These are phyloP conservation scores for Leccinum variicolor DNA, from an alignment of 768 basidiomycete genomes.

Conservation along the genomic window DNA sequence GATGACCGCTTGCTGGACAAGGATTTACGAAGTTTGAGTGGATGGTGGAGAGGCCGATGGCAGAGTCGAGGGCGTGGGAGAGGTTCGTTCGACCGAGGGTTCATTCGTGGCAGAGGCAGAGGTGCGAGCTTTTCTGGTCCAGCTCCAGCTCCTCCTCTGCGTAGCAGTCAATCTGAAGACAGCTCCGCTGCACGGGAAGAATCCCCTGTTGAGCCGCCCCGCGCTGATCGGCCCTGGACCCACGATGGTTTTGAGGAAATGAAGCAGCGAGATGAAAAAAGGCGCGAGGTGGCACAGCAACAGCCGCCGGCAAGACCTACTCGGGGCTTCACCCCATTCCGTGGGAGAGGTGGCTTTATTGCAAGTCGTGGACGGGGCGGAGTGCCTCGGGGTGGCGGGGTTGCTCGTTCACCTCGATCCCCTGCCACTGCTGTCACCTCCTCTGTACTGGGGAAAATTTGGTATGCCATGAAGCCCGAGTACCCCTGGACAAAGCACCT, in stretches of 20 bases:
- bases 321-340: slow-evolving; percentile 37
- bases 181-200: slow-evolving; percentile 16
- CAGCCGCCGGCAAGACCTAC: slow-evolving; percentile 26
- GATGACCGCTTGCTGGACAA: slow-evolving; percentile 88
- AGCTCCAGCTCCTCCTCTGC: slow-evolving; percentile 12
- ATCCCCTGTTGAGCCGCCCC: slow-evolving; percentile 39
- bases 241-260: slow-evolving; percentile 91
- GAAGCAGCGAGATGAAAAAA: slow-evolving; percentile 68
- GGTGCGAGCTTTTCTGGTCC: slow-evolving; percentile 37
- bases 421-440: slow-evolving; percentile 27
- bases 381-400: slow-evolving; percentile 43
- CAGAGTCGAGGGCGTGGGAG: slow-evolving; percentile 65
- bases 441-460: slow-evolving; percentile 44
- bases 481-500: slow-evolving; percentile 81
- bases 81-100: slow-evolving; percentile 40
- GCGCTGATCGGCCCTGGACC: slow-evolving; percentile 70
- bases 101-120: slow-evolving; percentile 57
- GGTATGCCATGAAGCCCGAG: slow-evolving; percentile 77
- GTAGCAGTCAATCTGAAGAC: slow-evolving; percentile 19
- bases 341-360: slow-evolving; percentile 47
- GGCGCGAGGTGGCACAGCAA: slow-evolving; percentile 33
- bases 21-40: slow-evolving; percentile 75
- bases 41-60: slow-evolving; percentile 85
- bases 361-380: slow-evolving; percentile 44
- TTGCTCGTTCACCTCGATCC: slow-evolving; percentile 28